A percentile compares a stretch with the other conserved stretches of the same genome.
These are phyloP conservation scores for Fistulina hepatica DNA, from an alignment of 1,284 basidiomycete genomes.

Conservation along the genomic window DNA sequence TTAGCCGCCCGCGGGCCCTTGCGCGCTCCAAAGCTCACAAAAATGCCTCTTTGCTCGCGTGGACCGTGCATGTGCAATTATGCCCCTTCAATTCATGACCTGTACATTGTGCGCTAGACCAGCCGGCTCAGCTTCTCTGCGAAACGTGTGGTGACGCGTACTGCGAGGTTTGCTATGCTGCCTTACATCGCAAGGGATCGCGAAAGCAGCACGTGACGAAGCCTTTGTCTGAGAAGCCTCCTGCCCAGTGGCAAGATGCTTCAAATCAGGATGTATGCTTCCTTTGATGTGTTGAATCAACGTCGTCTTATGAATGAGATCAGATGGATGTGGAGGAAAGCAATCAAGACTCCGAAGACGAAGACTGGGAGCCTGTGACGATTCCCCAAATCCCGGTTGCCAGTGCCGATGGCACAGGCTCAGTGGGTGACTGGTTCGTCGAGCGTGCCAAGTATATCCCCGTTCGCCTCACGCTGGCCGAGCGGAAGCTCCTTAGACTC, in stretches of 20 bases:
- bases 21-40: not conserved
- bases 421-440: constrained; percentile 72
- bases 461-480: constrained; percentile 54
- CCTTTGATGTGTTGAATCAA: constrained; percentile 4
- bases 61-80: not conserved
- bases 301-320: constrained; percentile 8
- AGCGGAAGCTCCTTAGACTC: constrained; percentile 71
- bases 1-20: too few species aligned
- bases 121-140: constrained; percentile 65
- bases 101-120: constrained; percentile 36
- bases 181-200: constrained; percentile 70
- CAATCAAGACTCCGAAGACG: constrained; percentile 36
- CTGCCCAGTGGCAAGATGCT: constrained; percentile 19
- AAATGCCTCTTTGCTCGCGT: not conserved
- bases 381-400: constrained; percentile 29
- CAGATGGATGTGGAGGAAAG: constrained; percentile 42
- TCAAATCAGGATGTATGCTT: constrained; percentile 16
- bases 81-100: not conserved
- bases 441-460: constrained; percentile 70
- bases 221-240: constrained; percentile 25
- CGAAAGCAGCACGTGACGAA: constrained; percentile 55
- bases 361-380: constrained; percentile 34
- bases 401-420: constrained; percentile 42
- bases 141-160: constrained; percentile 60
- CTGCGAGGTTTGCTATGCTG: constrained; percentile 74